Conservation (phyloP, 2,329 filamentous ascomycete species). For the Claviceps arundinis region DNA sequence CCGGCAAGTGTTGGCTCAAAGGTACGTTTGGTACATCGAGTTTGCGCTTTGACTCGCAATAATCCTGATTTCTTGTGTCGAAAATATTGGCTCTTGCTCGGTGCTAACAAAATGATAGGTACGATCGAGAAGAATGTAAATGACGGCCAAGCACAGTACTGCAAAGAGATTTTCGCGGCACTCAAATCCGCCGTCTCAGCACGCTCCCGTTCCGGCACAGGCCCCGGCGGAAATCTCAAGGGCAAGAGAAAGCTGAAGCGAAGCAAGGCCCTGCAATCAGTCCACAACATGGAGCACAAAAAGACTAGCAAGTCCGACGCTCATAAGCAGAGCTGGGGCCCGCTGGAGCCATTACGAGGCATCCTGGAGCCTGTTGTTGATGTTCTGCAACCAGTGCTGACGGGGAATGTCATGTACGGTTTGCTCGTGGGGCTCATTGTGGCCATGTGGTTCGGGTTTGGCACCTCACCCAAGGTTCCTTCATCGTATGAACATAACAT, state of each 20-base stretch:
- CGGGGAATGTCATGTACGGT: constrained; percentile 63
- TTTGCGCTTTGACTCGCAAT: neutral
- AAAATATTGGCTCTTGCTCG: no score
- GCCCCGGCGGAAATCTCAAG: constrained; percentile 34
- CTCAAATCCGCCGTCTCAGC: constrained; percentile 61
- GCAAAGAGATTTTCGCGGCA: constrained; percentile 63
- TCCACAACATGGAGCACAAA: constrained; percentile 25
- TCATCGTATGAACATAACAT: constrained; percentile 22
- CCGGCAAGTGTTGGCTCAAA: constrained; percentile 95
- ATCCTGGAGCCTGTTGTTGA: constrained; percentile 57
- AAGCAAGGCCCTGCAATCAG: constrained; percentile 32
- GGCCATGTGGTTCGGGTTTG: constrained; percentile 59
- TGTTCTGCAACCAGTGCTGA: constrained; percentile 57
- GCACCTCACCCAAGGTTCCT: constrained; percentile 28
- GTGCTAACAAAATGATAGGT: constrained; percentile 37
- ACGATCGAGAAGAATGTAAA: constrained; percentile 93
- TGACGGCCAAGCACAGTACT: constrained; percentile 76
- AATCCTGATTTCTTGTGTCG: no score
- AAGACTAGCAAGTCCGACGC: constrained; percentile 28
- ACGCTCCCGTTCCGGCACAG: constrained; percentile 39
- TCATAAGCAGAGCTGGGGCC: constrained; percentile 51
- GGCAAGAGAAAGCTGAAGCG: constrained; percentile 50
- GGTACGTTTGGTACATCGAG: constrained; percentile 38
- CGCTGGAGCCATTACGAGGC: constrained; percentile 64
- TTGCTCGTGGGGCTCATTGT: constrained; percentile 62